A percentile compares a stretch with the other conserved stretches of the same genome.
Evolutionary conservation across 2,329 filamentous ascomycete genomes (phyloP).

Genomic region (Pseudopithomyces maydicus): DNA sequence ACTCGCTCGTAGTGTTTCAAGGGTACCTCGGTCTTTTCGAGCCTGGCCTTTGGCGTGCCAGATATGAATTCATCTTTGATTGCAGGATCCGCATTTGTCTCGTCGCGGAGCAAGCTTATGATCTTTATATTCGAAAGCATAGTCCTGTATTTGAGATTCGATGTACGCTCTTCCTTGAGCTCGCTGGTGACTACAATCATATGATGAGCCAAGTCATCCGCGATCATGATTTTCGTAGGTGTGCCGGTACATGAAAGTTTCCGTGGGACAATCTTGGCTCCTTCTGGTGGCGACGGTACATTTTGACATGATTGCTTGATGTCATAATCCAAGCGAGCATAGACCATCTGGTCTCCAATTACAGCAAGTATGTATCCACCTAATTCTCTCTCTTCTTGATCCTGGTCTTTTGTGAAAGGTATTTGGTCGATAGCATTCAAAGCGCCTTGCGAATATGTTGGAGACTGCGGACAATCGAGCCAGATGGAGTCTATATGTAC

Average conservation of each 20-base stretch:
- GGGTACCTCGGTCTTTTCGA: constrained; percentile 58
- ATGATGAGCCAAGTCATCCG: constrained; percentile 44
- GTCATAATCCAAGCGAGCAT: constrained; percentile 52
- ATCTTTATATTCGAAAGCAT: constrained; percentile 43
- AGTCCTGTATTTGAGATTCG: constrained; percentile 39
- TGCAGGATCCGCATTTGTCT: constrained; percentile 17
- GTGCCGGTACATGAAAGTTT: constrained; percentile 30
- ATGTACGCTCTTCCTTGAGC: constrained; percentile 37
- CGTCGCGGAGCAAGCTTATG: constrained; percentile 28
- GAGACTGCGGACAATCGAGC: constrained; percentile 38
- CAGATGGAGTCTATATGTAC: constrained; percentile 43
- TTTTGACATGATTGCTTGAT: constrained; percentile 19
- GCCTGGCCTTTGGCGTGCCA: constrained; percentile 38
- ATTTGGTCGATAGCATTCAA: constrained; percentile 41
- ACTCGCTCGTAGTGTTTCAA: constrained; percentile 65
- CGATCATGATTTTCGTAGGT: constrained; percentile 41
- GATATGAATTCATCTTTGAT: constrained; percentile 28
- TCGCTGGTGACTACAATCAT: constrained; percentile 55
- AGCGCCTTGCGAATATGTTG: constrained; percentile 34
- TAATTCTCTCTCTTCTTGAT: constrained; percentile 46
- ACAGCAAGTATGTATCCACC: constrained; percentile 55
- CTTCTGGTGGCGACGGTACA: background rate
- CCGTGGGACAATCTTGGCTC: constrained; percentile 30
- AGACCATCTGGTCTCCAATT: constrained; percentile 53
- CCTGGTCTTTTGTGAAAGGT: constrained; percentile 22